Conservation (phyloP, 2,329 filamentous ascomycete species). For the Calonectria pauciramosa region DNA sequence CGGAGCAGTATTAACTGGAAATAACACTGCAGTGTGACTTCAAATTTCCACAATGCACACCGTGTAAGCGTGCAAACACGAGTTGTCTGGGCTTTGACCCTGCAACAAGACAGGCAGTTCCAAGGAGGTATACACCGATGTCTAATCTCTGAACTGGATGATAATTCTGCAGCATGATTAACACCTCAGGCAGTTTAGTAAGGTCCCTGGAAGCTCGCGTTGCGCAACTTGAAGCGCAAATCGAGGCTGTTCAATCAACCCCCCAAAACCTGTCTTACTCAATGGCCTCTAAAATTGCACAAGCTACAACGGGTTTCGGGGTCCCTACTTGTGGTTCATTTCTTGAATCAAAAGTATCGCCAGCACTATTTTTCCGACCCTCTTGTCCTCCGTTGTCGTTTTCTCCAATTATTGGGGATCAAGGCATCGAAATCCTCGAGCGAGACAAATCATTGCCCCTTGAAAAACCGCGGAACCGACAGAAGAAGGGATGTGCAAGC, state of each 20-base stretch:
- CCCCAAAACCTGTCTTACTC: background rate
- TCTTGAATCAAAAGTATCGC: background rate
- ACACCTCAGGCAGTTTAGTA: background rate
- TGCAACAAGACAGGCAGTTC: background rate
- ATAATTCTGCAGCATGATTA: background rate
- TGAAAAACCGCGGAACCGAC: background rate
- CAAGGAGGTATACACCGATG: background rate
- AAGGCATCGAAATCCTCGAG: background rate
- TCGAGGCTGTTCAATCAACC: background rate
- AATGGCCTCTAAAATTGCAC: background rate
- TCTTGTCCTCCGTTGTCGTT: background rate
- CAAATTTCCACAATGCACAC: background rate
- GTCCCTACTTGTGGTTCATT: background rate
- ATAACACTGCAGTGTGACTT: background rate
- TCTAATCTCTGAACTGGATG: background rate
- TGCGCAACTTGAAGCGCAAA: background rate
- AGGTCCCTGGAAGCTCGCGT: background rate
- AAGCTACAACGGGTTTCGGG: background rate
- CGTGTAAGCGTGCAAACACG: background rate
- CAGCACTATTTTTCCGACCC: background rate
- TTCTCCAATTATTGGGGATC: background rate
- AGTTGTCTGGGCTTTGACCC: background rate
- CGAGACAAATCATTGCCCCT: background rate
- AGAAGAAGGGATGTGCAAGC: background rate
- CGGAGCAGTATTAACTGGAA: background rate